Percentiles rank a stretch among this genome's conserved stretches.
Evolutionary conservation across 139 green algal genomes (phyloP).

Genomic region (Axilococcus clingmanii): DNA sequence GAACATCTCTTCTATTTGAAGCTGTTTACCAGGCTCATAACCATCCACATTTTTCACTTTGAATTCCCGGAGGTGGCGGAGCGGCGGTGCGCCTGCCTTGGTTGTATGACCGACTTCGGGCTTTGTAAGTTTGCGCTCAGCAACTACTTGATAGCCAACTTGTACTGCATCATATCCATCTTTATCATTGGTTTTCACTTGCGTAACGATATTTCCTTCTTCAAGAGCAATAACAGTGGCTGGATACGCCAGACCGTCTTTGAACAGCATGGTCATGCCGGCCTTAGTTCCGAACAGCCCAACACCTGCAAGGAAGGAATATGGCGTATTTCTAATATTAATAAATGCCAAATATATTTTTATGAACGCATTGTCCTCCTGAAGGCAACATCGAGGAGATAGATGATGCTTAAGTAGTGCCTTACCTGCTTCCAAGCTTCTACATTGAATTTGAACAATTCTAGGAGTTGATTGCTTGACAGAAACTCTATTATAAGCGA

Average conservation of each 20-base stretch:
- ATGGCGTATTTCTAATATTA: neutral
- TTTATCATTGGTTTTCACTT: constrained; percentile 84
- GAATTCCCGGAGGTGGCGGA: constrained; percentile 87
- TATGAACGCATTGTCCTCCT: no score
- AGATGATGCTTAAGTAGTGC: neutral
- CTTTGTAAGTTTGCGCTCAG: constrained; percentile 78
- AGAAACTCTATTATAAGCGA: no score
- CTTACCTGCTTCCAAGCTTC: constrained; percentile 6
- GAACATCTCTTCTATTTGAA: constrained; percentile 81
- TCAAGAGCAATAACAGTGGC: constrained; percentile 88
- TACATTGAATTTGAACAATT: neutral
- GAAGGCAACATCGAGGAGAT: neutral
- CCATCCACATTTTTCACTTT: constrained; percentile 55
- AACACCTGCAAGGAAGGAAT: constrained; percentile 1
- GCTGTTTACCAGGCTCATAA: constrained; percentile 70
- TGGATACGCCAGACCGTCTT: constrained; percentile 69
- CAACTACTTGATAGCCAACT: constrained; percentile 64
- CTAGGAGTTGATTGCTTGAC: no score
- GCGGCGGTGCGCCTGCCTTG: constrained; percentile 66
- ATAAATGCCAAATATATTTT: neutral
- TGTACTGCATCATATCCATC: constrained; percentile 93
- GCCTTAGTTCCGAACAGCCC: constrained; percentile 81
- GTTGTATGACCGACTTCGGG: constrained; percentile 87
- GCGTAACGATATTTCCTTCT: constrained; percentile 85
- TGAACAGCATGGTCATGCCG: constrained; percentile 83